Conservation (phyloP, 352 stramenopile genomes). For the Globisporangium takayamanum region DNA sequence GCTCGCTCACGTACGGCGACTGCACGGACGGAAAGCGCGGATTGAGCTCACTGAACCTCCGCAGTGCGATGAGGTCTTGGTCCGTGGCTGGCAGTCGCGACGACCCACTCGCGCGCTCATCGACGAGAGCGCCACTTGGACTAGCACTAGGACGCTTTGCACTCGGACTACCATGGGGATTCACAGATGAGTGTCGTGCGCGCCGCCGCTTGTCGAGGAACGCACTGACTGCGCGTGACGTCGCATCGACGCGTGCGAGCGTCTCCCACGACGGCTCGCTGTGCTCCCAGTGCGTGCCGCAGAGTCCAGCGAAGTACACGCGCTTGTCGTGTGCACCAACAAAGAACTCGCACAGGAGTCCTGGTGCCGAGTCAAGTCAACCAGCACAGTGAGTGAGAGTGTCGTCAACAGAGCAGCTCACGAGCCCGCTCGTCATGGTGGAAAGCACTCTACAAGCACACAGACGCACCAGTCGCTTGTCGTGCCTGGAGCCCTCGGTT, state of each 20-base stretch:
- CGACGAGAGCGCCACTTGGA: not conserved
- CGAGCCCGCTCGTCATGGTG: not conserved
- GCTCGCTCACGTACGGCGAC: slow-evolving; percentile 27
- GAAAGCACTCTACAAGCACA: not conserved
- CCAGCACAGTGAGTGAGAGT: not conserved
- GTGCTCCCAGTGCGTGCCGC: slow-evolving; percentile 41
- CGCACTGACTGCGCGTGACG: slow-evolving; percentile 16
- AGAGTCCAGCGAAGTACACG: slow-evolving; percentile 38
- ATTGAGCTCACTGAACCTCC: slow-evolving; percentile 44
- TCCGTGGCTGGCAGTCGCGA: not conserved
- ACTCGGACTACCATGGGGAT: too few relatives aligned
- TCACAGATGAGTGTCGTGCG: not conserved
- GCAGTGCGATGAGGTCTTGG: slow-evolving; percentile 12
- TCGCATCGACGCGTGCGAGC: slow-evolving; percentile 26
- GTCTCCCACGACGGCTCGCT: slow-evolving; percentile 34
- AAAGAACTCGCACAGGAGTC: slow-evolving; percentile 57
- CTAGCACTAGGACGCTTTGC: not conserved
- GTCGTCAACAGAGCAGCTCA: too few relatives aligned
- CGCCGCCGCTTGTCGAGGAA: slow-evolving; percentile 1
- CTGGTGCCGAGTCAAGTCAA: slow-evolving; percentile 7
- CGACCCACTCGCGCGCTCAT: too few relatives aligned
- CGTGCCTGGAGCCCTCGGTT: slow-evolving; percentile 28
- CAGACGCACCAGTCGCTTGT: slow-evolving; percentile 24
- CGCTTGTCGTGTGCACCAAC: slow-evolving; percentile 20
- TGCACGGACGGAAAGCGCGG: slow-evolving; percentile 58